phyloP scores from a whole-genome alignment of 1,284 basidiomycete species.

The Trichosporon ovoides region DNA sequence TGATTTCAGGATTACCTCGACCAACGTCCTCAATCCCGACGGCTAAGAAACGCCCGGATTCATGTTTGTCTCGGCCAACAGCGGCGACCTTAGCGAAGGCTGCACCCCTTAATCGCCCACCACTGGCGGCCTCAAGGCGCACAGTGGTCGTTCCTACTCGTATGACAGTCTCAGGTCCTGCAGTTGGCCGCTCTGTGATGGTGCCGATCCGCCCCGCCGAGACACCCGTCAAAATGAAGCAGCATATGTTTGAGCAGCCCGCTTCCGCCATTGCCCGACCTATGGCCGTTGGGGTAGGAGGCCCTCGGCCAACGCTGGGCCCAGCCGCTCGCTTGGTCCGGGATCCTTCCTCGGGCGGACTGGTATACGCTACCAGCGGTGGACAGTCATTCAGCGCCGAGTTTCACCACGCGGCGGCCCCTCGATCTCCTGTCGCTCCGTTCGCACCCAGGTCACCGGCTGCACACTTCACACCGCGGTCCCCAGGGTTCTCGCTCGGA shows the following conservation, averaged over 20 bases:
- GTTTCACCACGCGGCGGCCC: not conserved
- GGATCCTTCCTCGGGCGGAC: not conserved
- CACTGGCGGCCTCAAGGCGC: not conserved
- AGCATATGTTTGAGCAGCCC: not conserved
- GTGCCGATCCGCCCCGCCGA: not conserved
- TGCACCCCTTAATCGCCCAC: not conserved
- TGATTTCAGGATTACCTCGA: not conserved
- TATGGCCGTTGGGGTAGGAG: not conserved
- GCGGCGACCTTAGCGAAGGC: not conserved
- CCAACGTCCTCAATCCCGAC: not conserved
- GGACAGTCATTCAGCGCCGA: not conserved
- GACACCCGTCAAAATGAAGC: not conserved
- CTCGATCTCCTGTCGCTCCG: not conserved
- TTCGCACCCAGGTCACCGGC: conserved; percentile 3
- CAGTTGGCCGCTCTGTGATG: not conserved
- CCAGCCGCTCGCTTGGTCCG: conserved; percentile 1
- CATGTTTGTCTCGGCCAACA: not conserved
- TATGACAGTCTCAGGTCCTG: not conserved
- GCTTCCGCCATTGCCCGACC: not conserved
- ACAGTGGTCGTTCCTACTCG: not conserved
- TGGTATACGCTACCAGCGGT: not conserved
- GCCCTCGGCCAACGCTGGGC: conserved; percentile 5
- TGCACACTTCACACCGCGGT: not conserved
- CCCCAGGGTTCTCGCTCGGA: not conserved
- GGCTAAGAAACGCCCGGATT: not conserved